Conservation (phyloP, 1,139 yeast genomes). For the Entelexis sorbosivorans region DNA sequence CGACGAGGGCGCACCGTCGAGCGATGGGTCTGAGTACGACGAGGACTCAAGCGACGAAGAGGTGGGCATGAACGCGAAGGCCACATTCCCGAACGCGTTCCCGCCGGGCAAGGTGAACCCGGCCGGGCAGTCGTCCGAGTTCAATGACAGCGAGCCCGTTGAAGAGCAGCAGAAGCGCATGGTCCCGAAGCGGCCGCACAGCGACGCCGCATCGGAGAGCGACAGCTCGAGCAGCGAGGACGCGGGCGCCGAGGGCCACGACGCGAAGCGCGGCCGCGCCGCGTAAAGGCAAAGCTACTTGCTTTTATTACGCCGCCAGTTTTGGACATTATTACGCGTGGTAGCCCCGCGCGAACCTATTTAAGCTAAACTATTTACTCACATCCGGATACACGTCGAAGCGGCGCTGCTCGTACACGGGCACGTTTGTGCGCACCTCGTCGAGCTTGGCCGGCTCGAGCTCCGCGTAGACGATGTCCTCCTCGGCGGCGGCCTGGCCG, state of each 20-base stretch:
- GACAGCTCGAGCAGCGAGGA: background rate
- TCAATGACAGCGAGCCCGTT: slow-evolving; percentile 13
- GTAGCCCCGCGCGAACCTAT: background rate
- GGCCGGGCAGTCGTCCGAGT: slow-evolving; percentile 13
- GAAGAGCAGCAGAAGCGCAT: slow-evolving; percentile 17
- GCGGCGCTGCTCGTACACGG: slow-evolving; percentile 69
- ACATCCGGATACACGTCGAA: slow-evolving; percentile 76
- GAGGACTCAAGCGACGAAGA: background rate
- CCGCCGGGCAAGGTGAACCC: slow-evolving; percentile 18
- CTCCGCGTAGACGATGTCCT: slow-evolving; percentile 70
- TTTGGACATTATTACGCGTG: too few relatives aligned
- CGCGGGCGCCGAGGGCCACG: background rate
- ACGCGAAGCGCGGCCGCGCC: background rate
- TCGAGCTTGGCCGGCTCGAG: slow-evolving; percentile 55
- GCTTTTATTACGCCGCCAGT: too few relatives aligned
- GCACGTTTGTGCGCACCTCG: slow-evolving; percentile 58
- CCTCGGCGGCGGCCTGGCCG: slow-evolving; percentile 77
- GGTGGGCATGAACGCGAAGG: slow-evolving; percentile 7
- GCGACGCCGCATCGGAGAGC: background rate
- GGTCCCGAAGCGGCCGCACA: slow-evolving; percentile 2
- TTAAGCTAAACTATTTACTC: slow-evolving; percentile 27
- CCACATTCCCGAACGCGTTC: slow-evolving; percentile 15
- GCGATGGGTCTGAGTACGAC: background rate
- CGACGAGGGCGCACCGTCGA: slow-evolving; percentile 1
- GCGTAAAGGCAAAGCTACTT: background rate